These are phyloP conservation scores for Fistulinella staudtii DNA, from an alignment of 1,284 basidiomycete species.

Conservation along the genomic window DNA sequence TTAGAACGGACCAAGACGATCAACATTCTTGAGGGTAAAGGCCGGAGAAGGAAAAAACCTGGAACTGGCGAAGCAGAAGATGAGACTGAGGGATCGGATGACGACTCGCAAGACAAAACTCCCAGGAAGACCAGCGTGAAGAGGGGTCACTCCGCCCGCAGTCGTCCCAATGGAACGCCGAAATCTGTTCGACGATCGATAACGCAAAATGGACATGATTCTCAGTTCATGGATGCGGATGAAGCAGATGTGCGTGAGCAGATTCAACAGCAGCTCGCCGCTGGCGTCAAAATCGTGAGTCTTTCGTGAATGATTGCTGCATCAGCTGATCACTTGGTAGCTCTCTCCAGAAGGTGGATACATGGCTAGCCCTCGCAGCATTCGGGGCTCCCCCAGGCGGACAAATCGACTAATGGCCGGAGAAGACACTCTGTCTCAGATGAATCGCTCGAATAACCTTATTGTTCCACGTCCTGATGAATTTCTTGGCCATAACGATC, in stretches of 20 bases:
- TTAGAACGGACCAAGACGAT: slow-evolving; percentile 86
- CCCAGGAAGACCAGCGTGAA: slow-evolving; percentile 46
- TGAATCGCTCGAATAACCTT: slow-evolving; percentile 41
- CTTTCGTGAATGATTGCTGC: slow-evolving; percentile 5
- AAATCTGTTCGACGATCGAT: slow-evolving; percentile 41
- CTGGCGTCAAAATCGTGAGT: slow-evolving; percentile 66
- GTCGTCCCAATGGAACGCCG: slow-evolving; percentile 28
- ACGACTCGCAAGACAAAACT: slow-evolving; percentile 49
- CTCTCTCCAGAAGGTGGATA: slow-evolving; percentile 49
- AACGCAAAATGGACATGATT: slow-evolving; percentile 52
- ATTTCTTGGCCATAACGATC: slow-evolving; percentile 38
- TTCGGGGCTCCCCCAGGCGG: slow-evolving; percentile 60
- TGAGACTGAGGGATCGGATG: slow-evolving; percentile 39
- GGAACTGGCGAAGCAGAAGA: slow-evolving; percentile 35
- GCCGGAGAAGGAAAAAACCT: slow-evolving; percentile 35
- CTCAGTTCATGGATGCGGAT: slow-evolving; percentile 90
- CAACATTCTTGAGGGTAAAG: slow-evolving; percentile 76
- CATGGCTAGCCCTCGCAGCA: slow-evolving; percentile 60
- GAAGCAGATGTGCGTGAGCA: slow-evolving; percentile 83
- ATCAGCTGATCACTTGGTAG: slow-evolving; percentile 30
- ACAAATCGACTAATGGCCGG: slow-evolving; percentile 36
- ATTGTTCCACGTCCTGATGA: slow-evolving; percentile 44
- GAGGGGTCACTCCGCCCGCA: slow-evolving; percentile 35
- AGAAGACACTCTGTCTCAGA: slow-evolving; percentile 34
- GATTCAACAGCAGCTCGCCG: slow-evolving; percentile 76